Evolutionary conservation across 2,329 filamentous ascomycete species (phyloP), one percentile per base, ranked within the genome.

Genomic region (Diaporthe sp.): DNA sequence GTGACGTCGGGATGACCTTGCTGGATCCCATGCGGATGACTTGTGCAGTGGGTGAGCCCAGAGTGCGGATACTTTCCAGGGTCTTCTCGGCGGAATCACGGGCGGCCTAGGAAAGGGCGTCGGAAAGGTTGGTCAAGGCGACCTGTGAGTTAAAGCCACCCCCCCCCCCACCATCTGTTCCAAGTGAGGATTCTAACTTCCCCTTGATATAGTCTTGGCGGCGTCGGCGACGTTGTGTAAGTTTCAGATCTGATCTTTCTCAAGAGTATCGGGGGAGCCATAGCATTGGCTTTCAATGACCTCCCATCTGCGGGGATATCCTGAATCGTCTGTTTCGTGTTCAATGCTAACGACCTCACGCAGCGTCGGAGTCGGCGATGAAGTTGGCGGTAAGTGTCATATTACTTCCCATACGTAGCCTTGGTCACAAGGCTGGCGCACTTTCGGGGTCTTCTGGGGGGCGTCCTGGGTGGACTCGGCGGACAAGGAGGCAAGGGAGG

Each of bases 151-250:
- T 44, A n/a, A 30, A 19, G 6, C 9, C 17, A 15, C 0, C 15
- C 9, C n/a, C n/a, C n/a, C n/a, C n/a, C n/a, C n/a, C n/a, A n/a
- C n/a, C n/a, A n/a, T n/a, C n/a, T n/a, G n/a, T n/a, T n/a, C n/a
- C n/a, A n/a, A n/a, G n/a, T n/a, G n/a, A n/a, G n/a, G n/a, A n/a
- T 65, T 22, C 3, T 51, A 22, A n/a, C 1, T 42, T 3, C 2
- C 19, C n/a, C 13, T 32, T 15, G 19, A 44, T 19, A n/a, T 15
- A 68, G 63, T 13, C 74, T 75, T 25, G 74, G 74, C 30, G 74
- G 74, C 6, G 74, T 75, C 10, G 74, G 74, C n/a, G 74, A 75
- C 10, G 69, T 71, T 19, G 68, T 75, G 70, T 71, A 71, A 71
- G 70, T 50, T 7, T 12, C 22, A 50, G 22, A 19, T 8, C n/a